Evolutionary conservation across 768 basidiomycete genomes (phyloP).

Genomic region (Exsudoporus frostii): DNA sequence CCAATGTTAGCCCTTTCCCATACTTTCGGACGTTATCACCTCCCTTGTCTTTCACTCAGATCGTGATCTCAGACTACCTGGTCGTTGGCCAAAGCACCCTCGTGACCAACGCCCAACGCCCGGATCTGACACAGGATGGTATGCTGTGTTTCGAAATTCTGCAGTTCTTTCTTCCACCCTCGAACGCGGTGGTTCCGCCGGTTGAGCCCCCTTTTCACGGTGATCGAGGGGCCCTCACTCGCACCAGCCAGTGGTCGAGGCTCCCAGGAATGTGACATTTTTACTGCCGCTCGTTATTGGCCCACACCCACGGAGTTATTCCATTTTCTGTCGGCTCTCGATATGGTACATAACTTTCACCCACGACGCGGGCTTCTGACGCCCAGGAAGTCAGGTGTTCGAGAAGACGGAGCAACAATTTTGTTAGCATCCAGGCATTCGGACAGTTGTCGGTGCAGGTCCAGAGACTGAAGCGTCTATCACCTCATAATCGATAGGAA

Average conservation of each 20-base stretch:
- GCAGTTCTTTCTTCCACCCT: background rate
- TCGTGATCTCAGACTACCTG: background rate
- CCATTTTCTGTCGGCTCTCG: conserved; percentile 3
- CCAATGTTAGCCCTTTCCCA: background rate
- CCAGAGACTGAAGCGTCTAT: background rate
- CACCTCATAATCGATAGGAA: conserved; percentile 17
- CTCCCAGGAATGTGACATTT: background rate
- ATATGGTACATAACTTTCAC: background rate
- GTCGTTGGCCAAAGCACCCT: background rate
- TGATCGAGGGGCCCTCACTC: background rate
- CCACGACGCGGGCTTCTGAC: conserved; percentile 4
- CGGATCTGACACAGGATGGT: background rate
- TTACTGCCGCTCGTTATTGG: background rate
- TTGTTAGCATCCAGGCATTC: background rate
- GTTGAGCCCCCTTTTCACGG: background rate
- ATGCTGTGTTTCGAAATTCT: background rate
- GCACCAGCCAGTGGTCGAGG: background rate
- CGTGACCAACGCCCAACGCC: background rate
- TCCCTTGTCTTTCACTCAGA: background rate
- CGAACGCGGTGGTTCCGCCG: background rate
- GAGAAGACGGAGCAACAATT: conserved; percentile 1
- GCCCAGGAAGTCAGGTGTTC: background rate
- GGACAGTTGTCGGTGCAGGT: background rate
- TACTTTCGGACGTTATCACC: background rate
- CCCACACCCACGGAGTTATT: background rate